phyloP scores from a whole-genome alignment of 306 rosid genomes.

The Rosa chinensis region DNA sequence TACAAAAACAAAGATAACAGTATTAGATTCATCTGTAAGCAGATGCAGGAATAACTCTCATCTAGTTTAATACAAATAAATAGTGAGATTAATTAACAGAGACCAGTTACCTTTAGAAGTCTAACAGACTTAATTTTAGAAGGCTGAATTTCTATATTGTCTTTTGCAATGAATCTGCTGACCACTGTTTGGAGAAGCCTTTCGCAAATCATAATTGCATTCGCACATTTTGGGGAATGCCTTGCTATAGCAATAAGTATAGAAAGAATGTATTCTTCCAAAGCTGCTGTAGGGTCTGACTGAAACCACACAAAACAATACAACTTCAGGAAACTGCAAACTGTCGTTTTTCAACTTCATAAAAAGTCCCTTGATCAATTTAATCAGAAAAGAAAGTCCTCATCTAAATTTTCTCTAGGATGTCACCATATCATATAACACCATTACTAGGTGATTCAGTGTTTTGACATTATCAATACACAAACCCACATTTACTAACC shows the following conservation, averaged over 20 bases:
- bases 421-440: not conserved
- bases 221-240: slow-evolving; percentile 89
- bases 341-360: not conserved
- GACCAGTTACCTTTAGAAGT: slow-evolving; percentile 68
- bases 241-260: slow-evolving; percentile 80
- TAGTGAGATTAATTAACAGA: slow-evolving; percentile 24
- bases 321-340: slow-evolving; percentile 2
- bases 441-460: not conserved
- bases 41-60: slow-evolving; percentile 17
- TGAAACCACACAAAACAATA: slow-evolving; percentile 45
- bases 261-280: slow-evolving; percentile 76
- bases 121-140: slow-evolving; percentile 71
- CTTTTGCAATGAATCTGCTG: slow-evolving; percentile 54
- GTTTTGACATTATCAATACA: not conserved
- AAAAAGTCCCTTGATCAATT: not conserved
- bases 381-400: not conserved
- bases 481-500: not conserved
- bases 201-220: slow-evolving; percentile 68
- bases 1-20: slow-evolving; percentile 29
- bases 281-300: slow-evolving; percentile 61
- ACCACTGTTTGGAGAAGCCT: slow-evolving; percentile 71
- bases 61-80: slow-evolving; percentile 7
- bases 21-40: slow-evolving; percentile 24
- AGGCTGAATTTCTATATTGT: slow-evolving; percentile 52
- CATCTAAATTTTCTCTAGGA: not conserved